Evolutionary conservation across 805 yeast genomes (phyloP).

Genomic region (Suhomyces sp.): DNA sequence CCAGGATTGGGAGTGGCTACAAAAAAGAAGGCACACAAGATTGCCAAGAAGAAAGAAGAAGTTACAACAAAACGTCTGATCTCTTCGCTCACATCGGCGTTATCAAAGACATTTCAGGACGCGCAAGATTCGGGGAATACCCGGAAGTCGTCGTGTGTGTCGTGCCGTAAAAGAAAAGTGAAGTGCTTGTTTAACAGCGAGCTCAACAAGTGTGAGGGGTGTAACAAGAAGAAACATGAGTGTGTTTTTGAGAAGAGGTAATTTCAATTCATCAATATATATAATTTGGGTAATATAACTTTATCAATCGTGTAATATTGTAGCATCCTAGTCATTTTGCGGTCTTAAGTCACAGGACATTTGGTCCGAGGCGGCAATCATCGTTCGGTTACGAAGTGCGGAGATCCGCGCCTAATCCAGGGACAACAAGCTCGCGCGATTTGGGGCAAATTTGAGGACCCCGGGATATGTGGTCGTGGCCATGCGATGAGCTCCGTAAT

Average conservation of each 20-base stretch:
- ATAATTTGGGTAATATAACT: background rate
- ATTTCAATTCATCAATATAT: slow-evolving; percentile 1
- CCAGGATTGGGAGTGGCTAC: background rate
- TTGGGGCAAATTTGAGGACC: background rate
- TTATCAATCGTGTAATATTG: background rate
- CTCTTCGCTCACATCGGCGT: slow-evolving; percentile 7
- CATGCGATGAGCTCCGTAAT: background rate
- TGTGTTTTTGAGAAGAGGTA: slow-evolving; percentile 29
- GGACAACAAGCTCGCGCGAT: background rate
- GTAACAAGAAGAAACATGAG: slow-evolving; percentile 33
- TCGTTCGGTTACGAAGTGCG: background rate
- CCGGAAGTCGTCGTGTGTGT: slow-evolving; percentile 38
- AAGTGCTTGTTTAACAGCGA: slow-evolving; percentile 36
- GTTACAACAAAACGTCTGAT: slow-evolving; percentile 3
- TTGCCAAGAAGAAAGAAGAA: slow-evolving; percentile 12
- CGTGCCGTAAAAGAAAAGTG: slow-evolving; percentile 43
- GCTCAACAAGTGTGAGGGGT: slow-evolving; percentile 37
- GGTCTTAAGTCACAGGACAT: background rate
- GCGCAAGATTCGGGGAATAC: slow-evolving; percentile 5
- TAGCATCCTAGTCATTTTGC: background rate
- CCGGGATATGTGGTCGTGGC: background rate
- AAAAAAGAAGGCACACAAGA: slow-evolving; percentile 9
- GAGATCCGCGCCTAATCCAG: background rate
- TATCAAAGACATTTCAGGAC: slow-evolving; percentile 10
- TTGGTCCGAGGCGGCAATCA: background rate